Percentiles rank a stretch among this genome's conserved stretches.
phyloP scores from a whole-genome alignment of 345 rosid species.

The Mangifera indica region DNA sequence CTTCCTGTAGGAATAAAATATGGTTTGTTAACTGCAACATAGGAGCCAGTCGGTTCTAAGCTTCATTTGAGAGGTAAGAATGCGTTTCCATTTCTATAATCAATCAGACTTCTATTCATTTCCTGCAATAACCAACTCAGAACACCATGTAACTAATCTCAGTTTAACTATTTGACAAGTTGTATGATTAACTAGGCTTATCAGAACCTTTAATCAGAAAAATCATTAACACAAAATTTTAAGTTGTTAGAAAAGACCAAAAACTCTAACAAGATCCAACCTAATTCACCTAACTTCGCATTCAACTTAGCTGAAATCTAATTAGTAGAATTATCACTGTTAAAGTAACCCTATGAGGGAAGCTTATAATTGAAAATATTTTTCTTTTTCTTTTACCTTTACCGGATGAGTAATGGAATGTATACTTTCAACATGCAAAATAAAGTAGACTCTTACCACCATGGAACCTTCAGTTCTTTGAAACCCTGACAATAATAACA shows the following conservation, averaged over 20 bases:
- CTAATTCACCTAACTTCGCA: no score
- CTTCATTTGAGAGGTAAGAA: not conserved
- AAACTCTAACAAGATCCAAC: no score
- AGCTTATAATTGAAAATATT: not conserved
- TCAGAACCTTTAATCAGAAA: not conserved
- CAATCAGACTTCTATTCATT: not conserved
- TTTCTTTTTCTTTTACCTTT: no score
- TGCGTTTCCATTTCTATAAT: not conserved
- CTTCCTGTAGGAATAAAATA: slow-evolving; percentile 42
- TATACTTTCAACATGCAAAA: not conserved
- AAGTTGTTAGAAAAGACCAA: no score
- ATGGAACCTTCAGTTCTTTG: slow-evolving; percentile 30
- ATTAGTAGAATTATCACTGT: not conserved
- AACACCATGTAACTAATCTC: not conserved
- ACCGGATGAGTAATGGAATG: no score
- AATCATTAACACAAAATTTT: no score
- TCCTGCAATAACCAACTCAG: not conserved
- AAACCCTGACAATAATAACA: slow-evolving; percentile 57
- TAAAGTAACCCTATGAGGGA: not conserved
- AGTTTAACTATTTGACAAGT: no score
- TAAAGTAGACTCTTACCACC: slow-evolving; percentile 36
- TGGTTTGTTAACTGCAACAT: not conserved
- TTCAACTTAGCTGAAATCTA: no score
- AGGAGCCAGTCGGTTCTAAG: not conserved
- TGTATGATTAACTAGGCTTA: not conserved